Percentiles rank a stretch among this genome's conserved stretches.
Conservation (phyloP, 78 protist species). For the Thecamonas trahens region DNA sequence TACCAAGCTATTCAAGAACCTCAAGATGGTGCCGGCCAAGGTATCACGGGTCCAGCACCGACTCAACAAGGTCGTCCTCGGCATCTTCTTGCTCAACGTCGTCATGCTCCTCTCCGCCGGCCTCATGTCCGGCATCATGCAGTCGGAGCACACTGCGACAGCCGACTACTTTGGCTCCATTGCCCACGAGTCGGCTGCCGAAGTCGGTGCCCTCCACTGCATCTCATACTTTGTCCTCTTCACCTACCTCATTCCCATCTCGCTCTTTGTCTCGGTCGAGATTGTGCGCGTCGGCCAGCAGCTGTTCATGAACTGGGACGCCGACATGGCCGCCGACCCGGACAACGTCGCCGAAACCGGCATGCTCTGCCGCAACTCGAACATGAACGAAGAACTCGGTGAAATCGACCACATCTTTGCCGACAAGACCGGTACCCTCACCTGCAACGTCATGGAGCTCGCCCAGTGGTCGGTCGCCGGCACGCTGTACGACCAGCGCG, state of each 20-base stretch:
- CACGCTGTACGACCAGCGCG: background rate
- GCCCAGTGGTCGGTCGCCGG: background rate
- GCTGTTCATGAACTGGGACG: background rate
- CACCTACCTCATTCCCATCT: conserved; percentile 36
- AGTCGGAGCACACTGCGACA: too few species aligned
- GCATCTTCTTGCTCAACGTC: background rate
- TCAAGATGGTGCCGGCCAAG: background rate
- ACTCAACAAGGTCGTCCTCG: background rate
- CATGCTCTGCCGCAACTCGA: conserved; percentile 16
- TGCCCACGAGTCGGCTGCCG: background rate
- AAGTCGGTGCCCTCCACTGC: background rate
- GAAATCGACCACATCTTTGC: conserved; percentile 29
- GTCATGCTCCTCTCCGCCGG: background rate
- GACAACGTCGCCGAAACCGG: background rate
- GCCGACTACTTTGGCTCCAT: too few species aligned
- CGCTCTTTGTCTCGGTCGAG: conserved; percentile 40
- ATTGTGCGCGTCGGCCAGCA: background rate
- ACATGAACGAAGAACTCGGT: conserved; percentile 29
- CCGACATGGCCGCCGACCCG: background rate
- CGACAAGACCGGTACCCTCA: conserved; percentile 61
- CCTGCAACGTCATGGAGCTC: conserved; percentile 43
- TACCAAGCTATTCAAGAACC: conserved; percentile 51
- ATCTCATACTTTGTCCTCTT: conserved; percentile 5
- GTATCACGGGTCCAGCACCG: background rate
- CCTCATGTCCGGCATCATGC: too few species aligned